Evolutionary conservation across 805 yeast genomes (phyloP).

Genomic region (Candida michaelii): DNA sequence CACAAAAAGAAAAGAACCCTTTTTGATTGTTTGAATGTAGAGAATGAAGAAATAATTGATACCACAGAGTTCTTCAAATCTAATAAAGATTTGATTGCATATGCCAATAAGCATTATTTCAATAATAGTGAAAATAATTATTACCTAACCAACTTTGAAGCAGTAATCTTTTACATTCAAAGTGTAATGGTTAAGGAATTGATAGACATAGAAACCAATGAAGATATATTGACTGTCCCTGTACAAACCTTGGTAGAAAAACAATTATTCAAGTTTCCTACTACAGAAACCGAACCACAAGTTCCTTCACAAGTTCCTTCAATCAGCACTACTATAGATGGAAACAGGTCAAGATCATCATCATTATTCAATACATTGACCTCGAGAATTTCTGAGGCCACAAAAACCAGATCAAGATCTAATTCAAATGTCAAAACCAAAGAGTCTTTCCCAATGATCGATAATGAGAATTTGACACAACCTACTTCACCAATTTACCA

Average conservation of each 20-base stretch:
- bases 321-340: background rate
- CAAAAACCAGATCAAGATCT: conserved; percentile 27
- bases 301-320: too few species aligned
- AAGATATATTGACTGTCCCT: conserved; percentile 21
- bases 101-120: conserved; percentile 26
- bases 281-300: background rate
- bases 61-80: conserved; percentile 25
- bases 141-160: conserved; percentile 44
- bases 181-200: conserved; percentile 36
- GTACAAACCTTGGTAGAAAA: conserved; percentile 31
- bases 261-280: conserved; percentile 26
- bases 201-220: conserved; percentile 10
- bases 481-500: conserved; percentile 15
- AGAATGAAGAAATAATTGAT: conserved; percentile 2
- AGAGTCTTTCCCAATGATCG: conserved; percentile 29
- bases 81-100: conserved; percentile 31
- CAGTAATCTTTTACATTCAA: conserved; percentile 36
- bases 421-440: conserved; percentile 28
- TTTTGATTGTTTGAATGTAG: conserved; percentile 25
- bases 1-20: conserved; percentile 21
- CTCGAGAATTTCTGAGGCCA: conserved; percentile 30
- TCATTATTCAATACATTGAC: conserved; percentile 39
- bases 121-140: conserved; percentile 40
- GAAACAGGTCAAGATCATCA: conserved; percentile 36
- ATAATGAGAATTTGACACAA: conserved; percentile 6